Percentiles rank a stretch among this genome's conserved stretches.
phyloP scores from a whole-genome alignment of 805 yeast genomes.

The Hanseniaspora taiwanica region DNA sequence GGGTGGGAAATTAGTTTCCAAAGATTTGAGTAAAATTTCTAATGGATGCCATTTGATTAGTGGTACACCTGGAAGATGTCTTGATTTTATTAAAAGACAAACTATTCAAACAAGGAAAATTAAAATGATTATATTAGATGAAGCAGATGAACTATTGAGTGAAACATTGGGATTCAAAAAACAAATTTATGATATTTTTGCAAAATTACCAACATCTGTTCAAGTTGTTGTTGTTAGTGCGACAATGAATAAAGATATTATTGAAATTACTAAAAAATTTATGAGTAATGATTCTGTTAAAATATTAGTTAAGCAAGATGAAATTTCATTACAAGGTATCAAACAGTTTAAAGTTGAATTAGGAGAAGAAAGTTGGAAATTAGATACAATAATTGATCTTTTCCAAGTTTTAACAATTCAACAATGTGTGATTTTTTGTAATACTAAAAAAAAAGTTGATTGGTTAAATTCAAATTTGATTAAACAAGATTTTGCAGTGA shows the following conservation, averaged over 20 bases:
- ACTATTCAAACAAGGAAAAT: slow-evolving; percentile 58
- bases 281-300: slow-evolving; percentile 82
- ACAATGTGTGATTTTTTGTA: slow-evolving; percentile 96
- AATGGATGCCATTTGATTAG: slow-evolving; percentile 82
- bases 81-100: slow-evolving; percentile 82
- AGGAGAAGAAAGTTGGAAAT: slow-evolving; percentile 88
- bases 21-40: slow-evolving; percentile 64
- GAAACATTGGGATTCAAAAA: slow-evolving; percentile 84
- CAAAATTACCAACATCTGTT: slow-evolving; percentile 72
- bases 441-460: slow-evolving; percentile 90
- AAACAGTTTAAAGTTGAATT: slow-evolving; percentile 86
- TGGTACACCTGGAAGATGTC: slow-evolving; percentile 95
- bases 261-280: slow-evolving; percentile 82
- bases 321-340: slow-evolving; percentile 89
- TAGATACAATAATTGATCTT: slow-evolving; percentile 85
- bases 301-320: slow-evolving; percentile 90
- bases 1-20: slow-evolving; percentile 80
- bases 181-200: slow-evolving; percentile 88
- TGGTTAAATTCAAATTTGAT: slow-evolving; percentile 64
- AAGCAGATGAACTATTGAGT: slow-evolving; percentile 89
- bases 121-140: slow-evolving; percentile 85
- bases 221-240: slow-evolving; percentile 95
- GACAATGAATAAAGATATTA: slow-evolving; percentile 85
- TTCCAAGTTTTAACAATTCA: slow-evolving; percentile 93
- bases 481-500: slow-evolving; percentile 77